phyloP scores from a whole-genome alignment of 306 rosid species.

The Cicer arietinum region DNA sequence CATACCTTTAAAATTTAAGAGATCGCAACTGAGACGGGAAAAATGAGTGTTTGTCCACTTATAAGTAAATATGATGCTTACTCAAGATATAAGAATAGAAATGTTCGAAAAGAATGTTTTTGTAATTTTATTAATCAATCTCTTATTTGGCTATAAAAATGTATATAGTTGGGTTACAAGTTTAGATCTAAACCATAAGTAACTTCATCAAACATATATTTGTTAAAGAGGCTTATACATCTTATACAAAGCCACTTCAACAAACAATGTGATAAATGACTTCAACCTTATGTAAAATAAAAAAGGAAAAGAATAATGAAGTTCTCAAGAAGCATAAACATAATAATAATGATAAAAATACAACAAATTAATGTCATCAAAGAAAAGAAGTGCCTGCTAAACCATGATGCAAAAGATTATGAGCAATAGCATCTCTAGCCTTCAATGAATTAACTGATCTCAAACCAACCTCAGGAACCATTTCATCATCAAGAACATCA shows the following conservation, averaged over 20 bases:
- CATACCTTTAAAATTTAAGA: no score
- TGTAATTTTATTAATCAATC: slow-evolving; percentile 35
- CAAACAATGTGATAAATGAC: slow-evolving; percentile 51
- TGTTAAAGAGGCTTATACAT: slow-evolving; percentile 48
- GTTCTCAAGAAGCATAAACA: slow-evolving; percentile 3
- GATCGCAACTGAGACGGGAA: no score
- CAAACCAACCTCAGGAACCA: slow-evolving; percentile 70
- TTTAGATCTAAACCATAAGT: slow-evolving; percentile 45
- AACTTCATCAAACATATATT: slow-evolving; percentile 44
- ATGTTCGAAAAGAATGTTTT: slow-evolving; percentile 46
- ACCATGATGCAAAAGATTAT: slow-evolving; percentile 95
- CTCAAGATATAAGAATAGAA: neutral
- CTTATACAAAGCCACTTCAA: slow-evolving; percentile 57
- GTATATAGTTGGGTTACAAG: slow-evolving; percentile 43
- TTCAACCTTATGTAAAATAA: slow-evolving; percentile 39
- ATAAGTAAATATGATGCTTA: no score
- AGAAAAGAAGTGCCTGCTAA: slow-evolving; percentile 87
- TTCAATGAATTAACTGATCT: slow-evolving; percentile 69
- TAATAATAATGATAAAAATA: neutral
- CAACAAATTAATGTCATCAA: slow-evolving; percentile 34
- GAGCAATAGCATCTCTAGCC: slow-evolving; percentile 91
- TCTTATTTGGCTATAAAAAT: slow-evolving; percentile 43
- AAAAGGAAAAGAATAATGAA: slow-evolving; percentile 48
- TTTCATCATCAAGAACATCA: slow-evolving; percentile 76
- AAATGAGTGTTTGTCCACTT: no score